phyloP scores from a whole-genome alignment of 2,329 filamentous ascomycete genomes.

The Arthrobotrys pseudoclavata region DNA sequence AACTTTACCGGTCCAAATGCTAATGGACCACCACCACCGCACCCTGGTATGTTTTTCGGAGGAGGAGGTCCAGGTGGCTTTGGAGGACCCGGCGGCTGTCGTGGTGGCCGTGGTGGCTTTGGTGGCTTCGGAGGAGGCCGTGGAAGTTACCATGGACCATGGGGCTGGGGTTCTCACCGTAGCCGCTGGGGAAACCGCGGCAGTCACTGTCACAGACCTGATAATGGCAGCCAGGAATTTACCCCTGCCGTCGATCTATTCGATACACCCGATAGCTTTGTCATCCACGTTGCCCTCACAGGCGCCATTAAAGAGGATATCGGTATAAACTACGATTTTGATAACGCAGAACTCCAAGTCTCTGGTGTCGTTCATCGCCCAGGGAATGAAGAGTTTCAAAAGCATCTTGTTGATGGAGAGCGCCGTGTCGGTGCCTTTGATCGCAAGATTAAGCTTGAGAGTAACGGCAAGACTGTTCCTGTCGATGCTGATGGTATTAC shows the following conservation, averaged over 20 bases:
- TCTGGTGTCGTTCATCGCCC: constrained; percentile 61
- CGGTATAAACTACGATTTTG: constrained; percentile 61
- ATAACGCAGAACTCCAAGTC: constrained; percentile 61
- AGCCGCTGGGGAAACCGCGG: constrained; percentile 50
- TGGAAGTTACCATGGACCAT: constrained; percentile 54
- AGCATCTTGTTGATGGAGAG: constrained; percentile 58
- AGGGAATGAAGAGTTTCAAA: constrained; percentile 62
- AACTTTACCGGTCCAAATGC: constrained; percentile 10
- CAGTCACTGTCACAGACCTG: constrained; percentile 19
- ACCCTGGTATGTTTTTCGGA: constrained; percentile 47
- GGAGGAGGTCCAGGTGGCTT: constrained; percentile 34
- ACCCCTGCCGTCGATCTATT: constrained; percentile 61
- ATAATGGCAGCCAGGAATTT: constrained; percentile 57
- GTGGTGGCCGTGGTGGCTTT: constrained; percentile 41
- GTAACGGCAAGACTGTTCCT: constrained; percentile 42
- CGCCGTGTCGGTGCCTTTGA: constrained; percentile 60
- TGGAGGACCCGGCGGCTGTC: constrained; percentile 33
- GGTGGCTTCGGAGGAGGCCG: constrained; percentile 48
- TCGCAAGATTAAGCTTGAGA: constrained; percentile 61
- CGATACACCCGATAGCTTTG: constrained; percentile 61
- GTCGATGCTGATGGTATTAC: constrained; percentile 61
- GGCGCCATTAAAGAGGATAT: constrained; percentile 62
- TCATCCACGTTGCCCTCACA: constrained; percentile 61
- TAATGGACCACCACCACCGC: constrained; percentile 25
- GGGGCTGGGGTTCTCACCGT: constrained; percentile 48